These are phyloP conservation scores for Pseudozyma pruni DNA, from an alignment of 1,284 basidiomycete genomes.

Conservation along the genomic window DNA sequence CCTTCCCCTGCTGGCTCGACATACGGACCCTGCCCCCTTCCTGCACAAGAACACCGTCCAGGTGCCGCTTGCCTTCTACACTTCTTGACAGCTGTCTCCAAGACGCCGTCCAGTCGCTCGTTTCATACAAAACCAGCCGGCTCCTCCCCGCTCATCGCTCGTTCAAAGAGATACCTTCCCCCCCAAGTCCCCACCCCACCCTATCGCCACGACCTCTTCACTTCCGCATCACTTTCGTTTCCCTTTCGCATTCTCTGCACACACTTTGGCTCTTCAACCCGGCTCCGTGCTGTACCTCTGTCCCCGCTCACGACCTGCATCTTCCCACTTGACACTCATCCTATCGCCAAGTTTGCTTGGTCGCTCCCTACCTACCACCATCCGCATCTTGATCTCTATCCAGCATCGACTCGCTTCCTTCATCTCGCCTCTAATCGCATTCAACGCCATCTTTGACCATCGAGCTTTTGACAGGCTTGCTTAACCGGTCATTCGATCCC, in stretches of 20 bases:
- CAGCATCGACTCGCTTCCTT: conserved; percentile 6
- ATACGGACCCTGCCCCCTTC: too few species aligned
- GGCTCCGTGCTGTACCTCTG: too few species aligned
- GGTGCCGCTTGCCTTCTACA: too few species aligned
- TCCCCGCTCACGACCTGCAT: too few species aligned
- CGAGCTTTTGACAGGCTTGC: too few species aligned
- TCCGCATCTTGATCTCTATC: neutral
- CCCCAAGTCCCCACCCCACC: neutral
- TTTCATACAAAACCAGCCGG: conserved; percentile 28
- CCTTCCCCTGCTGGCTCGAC: too few species aligned
- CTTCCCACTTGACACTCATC: neutral
- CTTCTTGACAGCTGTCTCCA: neutral
- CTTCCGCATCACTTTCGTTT: neutral
- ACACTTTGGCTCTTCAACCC: too few species aligned
- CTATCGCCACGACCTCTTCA: neutral
- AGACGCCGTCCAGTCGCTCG: neutral
- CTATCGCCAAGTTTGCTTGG: conserved; percentile 5
- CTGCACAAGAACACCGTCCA: too few species aligned
- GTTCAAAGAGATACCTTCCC: neutral
- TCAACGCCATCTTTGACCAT: neutral
- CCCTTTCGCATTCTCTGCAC: neutral
- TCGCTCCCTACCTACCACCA: neutral
- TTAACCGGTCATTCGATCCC: too few species aligned
- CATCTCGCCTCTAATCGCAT: conserved; percentile 10
- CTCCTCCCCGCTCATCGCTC: conserved; percentile 1